phyloP scores from a whole-genome alignment of 805 yeast species.

The Yamadazyma sp. region DNA sequence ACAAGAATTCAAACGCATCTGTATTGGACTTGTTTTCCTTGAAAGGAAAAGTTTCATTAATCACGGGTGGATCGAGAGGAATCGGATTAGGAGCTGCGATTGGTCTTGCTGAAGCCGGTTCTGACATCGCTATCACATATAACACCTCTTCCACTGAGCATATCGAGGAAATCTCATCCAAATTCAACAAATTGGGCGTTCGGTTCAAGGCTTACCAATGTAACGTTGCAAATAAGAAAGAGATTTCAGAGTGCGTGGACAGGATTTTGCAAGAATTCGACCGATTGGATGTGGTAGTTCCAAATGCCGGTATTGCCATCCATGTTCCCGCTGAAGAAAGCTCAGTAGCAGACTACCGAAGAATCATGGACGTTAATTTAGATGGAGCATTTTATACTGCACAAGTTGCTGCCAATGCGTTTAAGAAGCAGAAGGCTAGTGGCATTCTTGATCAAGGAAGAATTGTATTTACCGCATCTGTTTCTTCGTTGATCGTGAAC shows the following conservation, averaged over 20 bases:
- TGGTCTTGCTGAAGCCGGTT: conserved; percentile 45
- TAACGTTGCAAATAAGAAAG: conserved; percentile 39
- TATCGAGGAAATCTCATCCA: conserved; percentile 8
- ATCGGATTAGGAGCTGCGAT: conserved; percentile 46
- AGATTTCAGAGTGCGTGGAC: conserved; percentile 28
- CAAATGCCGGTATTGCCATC: conserved; percentile 47
- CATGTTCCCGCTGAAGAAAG: conserved; percentile 33
- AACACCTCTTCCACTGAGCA: conserved; percentile 12
- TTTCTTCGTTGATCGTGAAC: conserved; percentile 84
- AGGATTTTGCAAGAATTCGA: conserved; percentile 37
- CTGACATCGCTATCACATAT: conserved; percentile 39
- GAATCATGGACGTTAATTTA: conserved; percentile 39
- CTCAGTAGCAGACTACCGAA: conserved; percentile 35
- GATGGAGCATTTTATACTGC: conserved; percentile 47
- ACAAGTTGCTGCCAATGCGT: conserved; percentile 47
- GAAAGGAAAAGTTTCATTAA: conserved; percentile 35
- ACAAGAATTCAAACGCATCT: conserved; percentile 14
- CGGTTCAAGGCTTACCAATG: conserved; percentile 39
- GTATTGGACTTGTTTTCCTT: conserved; percentile 42
- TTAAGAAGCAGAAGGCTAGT: conserved; percentile 31
- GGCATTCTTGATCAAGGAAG: conserved; percentile 14
- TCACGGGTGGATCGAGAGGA: conserved; percentile 49
- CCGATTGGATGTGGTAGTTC: conserved; percentile 38
- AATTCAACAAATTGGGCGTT: conserved; percentile 15
- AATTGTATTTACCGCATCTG: conserved; percentile 71